Base-by-base conservation (phyloP, 495 filamentous ascomycete species). In the Aspergillus kassunensis region DNA sequence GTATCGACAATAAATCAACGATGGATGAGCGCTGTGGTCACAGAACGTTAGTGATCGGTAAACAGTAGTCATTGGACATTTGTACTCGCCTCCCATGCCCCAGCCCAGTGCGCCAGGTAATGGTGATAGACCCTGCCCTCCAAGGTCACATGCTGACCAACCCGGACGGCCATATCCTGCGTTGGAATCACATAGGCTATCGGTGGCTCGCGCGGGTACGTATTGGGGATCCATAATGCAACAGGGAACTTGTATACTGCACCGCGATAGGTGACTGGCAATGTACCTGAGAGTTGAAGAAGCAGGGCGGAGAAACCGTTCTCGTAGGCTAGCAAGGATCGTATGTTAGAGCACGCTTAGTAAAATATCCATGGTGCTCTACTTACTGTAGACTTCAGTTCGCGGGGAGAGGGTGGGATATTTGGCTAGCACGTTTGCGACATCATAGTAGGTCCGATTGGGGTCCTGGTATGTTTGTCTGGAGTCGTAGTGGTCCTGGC, bases 101-200 rank as follows among this genome's bases (percentile, higher is more conserved):
- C 84, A 21, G 76, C 73, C 93, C 93, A 98, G 36, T 88, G 84
- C 12, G 89, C 88, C 34, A 98, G 69, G 68, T 97, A 97, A 47
- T 93, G 95, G 71, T 98, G 93, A 64, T 96, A 98, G 59, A 96
- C 81, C 63, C 86, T 86, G 41, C 93, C 93, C 60, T 97, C 90
- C n/a, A 87, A 82, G 58, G 92, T 90, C 45, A 98, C 91, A 73
- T 97, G 89, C 59, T 97, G 93, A 2, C 95, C 93, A 6, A 90
- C 85, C 20, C 91, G 79, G 20, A 97, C 85, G 45, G 87, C 71
- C 90, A 98, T 97, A 60, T 85, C 89, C 55, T 87, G 84, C 2
- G 88, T 86, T 18, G 95, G 91, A 8, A 83, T 91, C 35, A 97
- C 89, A 67, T 95, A 98, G 46, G 82, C 82, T 13, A 97, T 77